Evolutionary conservation across 2,329 filamentous ascomycete genomes (phyloP), one percentile per base, ranked within the genome.

Genomic region (Mycosphaerella sp.): DNA sequence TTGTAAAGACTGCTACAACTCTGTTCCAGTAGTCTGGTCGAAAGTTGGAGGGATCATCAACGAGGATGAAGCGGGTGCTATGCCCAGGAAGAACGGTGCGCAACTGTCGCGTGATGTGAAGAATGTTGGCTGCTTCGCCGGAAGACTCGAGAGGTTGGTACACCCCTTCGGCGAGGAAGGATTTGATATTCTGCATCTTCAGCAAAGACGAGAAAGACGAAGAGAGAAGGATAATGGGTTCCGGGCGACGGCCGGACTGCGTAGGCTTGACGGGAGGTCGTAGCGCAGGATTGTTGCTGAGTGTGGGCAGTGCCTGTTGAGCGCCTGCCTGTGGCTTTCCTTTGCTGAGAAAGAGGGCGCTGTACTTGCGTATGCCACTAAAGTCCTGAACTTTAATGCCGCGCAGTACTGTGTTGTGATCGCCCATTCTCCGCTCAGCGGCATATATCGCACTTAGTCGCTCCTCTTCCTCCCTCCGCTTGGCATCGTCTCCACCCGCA

Each of bases 21-120:
- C 90, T 84, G 64, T 85, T 85, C 93, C 93, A 98, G 75, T 97
- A 96, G 67, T 97, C 90, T 0, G 93, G 93, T 69, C 95, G 95
- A 79, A 98, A 98, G 69, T 93, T 86, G 66, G 94, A 85, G 0
- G 90, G 87, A 14, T 85, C 86, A 69, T 98, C 93, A 48, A 97
- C 91, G 35, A 98, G 82, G 66, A 97, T 94, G 75, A 98, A 98
- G 41, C 90, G 87, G 65, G 93, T 82, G 1, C 89, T 85, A 13
- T 85, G 82, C 47, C 76, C 73, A 2, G 85, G 75, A 64, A 88
- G 82, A 59, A 93, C 74, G 42, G 74, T 73, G 50, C 85, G 87
- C 60, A 97, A 79, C 14, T 79, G 72, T 40, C 93, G 89, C 55
- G 82, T 84, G 57, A 96, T 84, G 67, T 95, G 87, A 51, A 97